These are phyloP conservation scores for Claviceps humidiphila DNA, from an alignment of 2,329 filamentous ascomycete genomes.

Conservation along the genomic window DNA sequence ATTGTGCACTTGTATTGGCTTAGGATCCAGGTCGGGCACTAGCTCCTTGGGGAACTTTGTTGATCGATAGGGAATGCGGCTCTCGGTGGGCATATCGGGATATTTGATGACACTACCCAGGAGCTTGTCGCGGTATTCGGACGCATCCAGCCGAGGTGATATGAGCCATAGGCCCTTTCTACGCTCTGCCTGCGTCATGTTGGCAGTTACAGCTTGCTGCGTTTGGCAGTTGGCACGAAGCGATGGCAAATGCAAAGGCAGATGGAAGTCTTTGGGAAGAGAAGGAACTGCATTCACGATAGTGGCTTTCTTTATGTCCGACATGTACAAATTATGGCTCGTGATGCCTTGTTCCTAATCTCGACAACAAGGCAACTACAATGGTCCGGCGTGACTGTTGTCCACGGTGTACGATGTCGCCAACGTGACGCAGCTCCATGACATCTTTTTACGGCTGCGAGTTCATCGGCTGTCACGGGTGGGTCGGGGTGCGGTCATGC, in stretches of 20 bases:
- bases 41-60: constrained; percentile 12
- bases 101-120: constrained; percentile 18
- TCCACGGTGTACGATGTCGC: no score
- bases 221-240: not conserved
- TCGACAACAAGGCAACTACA: no score
- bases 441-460: no score
- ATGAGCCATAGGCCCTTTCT: constrained; percentile 14
- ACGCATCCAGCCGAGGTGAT: constrained; percentile 15
- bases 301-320: no score
- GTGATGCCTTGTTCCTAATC: no score
- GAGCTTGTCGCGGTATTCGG: constrained; percentile 16
- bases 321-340: no score
- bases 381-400: no score
- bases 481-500: no score
- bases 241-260: not conserved
- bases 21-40: constrained; percentile 14
- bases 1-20: constrained; percentile 15
- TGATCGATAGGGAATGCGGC: constrained; percentile 13
- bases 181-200: constrained; percentile 3
- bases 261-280: not conserved
- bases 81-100: constrained; percentile 14
- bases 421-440: no score
- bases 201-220: not conserved
- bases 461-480: no score
- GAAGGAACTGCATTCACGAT: not conserved